Base-by-base conservation (phyloP, 164 flowering plant species). In the Aristolochia contorta region DNA sequence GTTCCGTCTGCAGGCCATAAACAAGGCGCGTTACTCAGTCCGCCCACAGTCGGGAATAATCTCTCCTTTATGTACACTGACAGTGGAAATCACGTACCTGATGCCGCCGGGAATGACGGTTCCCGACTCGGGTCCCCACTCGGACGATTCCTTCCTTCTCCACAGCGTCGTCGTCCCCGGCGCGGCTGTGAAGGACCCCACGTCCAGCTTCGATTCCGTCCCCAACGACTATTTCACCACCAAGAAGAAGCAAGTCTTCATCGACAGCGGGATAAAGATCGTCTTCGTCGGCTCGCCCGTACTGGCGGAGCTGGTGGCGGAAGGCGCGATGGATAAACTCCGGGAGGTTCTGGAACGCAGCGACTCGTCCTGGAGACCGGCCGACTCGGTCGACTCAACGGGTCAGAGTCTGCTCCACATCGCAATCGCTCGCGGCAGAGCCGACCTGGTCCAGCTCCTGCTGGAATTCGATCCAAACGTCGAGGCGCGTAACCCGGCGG, bases 131-230 rank as follows among this genome's bases (percentile, higher is more conserved):
- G 72, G 78, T 30, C 95, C 91, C 30, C 63, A 70, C 68, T 69
- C 63, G 12, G 78, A 79, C 12, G 90, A 87, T 45, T 69, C 80
- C 0, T 83, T 87, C 65, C 78, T 75, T 2, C 65, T 87, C 20
- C 87, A 87, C 46, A 87, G 94, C 62, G 87, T 84, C 18, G 88
- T 87, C 49, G 89, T 80, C 6, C 91, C 95, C 1, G 91, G 95
- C 0, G 88, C 88, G 0, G 75, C 82, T 0, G 63, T 78, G 21
- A 86, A 79, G 59, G 82, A 80, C 24, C 52, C 84, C 0, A 58
- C 77, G 0, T 74, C 84, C 4, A 73, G 67, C 0, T 56, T 68
- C 18, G 89, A 84, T 56, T 47, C 78, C 0, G 80, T 84, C 16
- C 91, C 85, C 0, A 69, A 15, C 59, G 95, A 87, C 27, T 84